These are phyloP conservation scores for Rhizoctonia solani DNA, from an alignment of 1,284 basidiomycete genomes.

Conservation along the genomic window DNA sequence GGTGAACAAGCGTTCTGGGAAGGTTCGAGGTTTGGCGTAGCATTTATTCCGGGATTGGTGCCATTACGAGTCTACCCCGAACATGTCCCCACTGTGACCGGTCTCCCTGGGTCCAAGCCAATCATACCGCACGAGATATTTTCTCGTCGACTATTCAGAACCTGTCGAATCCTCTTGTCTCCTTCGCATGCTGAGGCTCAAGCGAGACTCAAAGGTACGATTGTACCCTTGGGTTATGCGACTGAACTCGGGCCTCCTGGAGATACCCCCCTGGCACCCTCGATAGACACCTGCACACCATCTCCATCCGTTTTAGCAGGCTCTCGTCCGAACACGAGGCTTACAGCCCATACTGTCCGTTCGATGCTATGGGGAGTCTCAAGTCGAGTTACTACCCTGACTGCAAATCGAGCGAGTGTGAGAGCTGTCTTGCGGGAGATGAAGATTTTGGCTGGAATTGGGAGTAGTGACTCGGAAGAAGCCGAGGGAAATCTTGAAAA, in stretches of 20 bases:
- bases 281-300: conserved; percentile 17
- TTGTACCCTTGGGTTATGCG: neutral
- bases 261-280: neutral
- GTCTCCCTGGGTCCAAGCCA: conserved; percentile 8
- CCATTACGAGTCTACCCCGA: conserved; percentile 58
- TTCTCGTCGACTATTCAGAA: conserved; percentile 12
- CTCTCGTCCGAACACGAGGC: conserved; percentile 52
- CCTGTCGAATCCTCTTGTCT: conserved; percentile 15
- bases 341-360: conserved; percentile 70
- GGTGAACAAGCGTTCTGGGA: conserved; percentile 58
- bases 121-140: conserved; percentile 23
- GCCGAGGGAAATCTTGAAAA: conserved; percentile 37
- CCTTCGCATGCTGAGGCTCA: neutral
- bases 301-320: conserved; percentile 22
- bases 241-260: conserved; percentile 19
- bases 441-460: conserved; percentile 44
- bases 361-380: conserved; percentile 69
- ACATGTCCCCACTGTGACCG: conserved; percentile 39
- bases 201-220: neutral
- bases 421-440: conserved; percentile 70
- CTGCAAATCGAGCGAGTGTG: conserved; percentile 76
- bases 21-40: conserved; percentile 59
- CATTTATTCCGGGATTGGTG: conserved; percentile 55
- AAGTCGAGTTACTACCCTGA: conserved; percentile 78
- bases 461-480: conserved; percentile 39